Base-by-base conservation (phyloP, 2,329 filamentous ascomycete species). In the Diaporthe longicolla region DNA sequence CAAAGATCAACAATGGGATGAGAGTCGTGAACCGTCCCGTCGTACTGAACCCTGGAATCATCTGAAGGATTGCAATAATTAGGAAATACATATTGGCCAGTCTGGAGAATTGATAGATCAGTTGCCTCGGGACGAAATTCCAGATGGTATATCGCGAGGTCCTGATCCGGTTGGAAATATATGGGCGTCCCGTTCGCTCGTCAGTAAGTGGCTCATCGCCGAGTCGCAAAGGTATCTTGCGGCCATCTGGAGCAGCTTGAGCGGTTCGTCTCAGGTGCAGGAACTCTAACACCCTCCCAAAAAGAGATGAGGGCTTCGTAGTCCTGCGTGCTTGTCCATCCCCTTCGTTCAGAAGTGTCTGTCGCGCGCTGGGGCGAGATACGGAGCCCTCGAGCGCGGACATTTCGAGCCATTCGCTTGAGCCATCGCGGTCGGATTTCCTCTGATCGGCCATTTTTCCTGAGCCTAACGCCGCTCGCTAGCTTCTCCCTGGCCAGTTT, bases 71-170 rank as follows among this genome's bases (percentile, higher is more conserved):
- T 58, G 94, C 94, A 76, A 97, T 91, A 77, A 93, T 92, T 71
- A 97, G 87, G 82, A 97, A 97, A 82, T 97, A 90, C 79, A 97
- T 97, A 82, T 97, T 97, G 77, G 93, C 93, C 66, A 97, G 84
- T 75, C 96, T 93, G 9, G 94, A 94, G 80, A 97, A 97, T 79
- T 97, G 95, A 70, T 95, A 95, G 74, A 95, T 88, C 19, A 97
- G 82, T 80, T 97, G 95, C 75, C 94, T 94, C 2, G 95, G 95
- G 21, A 97, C 82, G 80, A 97, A 97, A 81, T 95, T 93, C 88
- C 92, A 95, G 2, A 94, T 82, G 26, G 92, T 97, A 82, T 97
- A 97, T 63, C 95, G 91, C 76, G 93, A 95, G 0, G 94, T 96
- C 55, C 94, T 91, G 77, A 97, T 96, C 77, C 88, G 91, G 81